Conservation (phyloP, 805 yeast genomes). For the Candida wancherniae region DNA sequence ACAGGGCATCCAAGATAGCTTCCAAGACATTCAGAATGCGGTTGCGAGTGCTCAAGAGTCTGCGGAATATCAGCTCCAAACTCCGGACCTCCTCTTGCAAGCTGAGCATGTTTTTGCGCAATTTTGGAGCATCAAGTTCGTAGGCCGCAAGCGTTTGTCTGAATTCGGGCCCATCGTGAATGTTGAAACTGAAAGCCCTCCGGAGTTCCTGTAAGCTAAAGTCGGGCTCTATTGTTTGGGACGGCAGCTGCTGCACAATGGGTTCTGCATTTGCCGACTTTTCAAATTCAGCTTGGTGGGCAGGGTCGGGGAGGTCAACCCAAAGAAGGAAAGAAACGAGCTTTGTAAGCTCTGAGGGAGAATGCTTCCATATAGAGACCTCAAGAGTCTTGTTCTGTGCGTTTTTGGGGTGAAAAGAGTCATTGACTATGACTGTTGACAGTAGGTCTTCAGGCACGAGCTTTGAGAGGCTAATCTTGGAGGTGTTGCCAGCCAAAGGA, state of each 20-base stretch:
- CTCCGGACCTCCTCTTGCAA: constrained; percentile 30
- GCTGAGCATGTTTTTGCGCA: constrained; percentile 20
- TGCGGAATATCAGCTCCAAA: constrained; percentile 24
- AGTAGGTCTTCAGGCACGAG: constrained; percentile 23
- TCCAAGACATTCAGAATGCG: constrained; percentile 23
- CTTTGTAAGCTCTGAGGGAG: neutral
- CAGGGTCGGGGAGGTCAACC: too few relatives aligned
- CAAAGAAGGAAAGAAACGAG: constrained; percentile 4
- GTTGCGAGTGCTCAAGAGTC: constrained; percentile 16
- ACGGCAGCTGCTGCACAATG: too few relatives aligned
- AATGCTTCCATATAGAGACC: constrained; percentile 13
- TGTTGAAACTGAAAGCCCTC: constrained; percentile 28
- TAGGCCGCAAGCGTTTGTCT: constrained; percentile 28
- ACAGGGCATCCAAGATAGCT: constrained; percentile 20
- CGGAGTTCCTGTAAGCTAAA: constrained; percentile 15
- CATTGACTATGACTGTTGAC: constrained; percentile 13
- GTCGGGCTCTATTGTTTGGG: constrained; percentile 2
- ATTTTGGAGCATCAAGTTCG: constrained; percentile 27
- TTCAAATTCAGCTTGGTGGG: too few relatives aligned
- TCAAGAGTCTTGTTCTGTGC: constrained; percentile 2
- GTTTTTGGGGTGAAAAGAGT: constrained; percentile 6
- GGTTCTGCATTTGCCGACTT: too few relatives aligned
- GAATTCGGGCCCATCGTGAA: constrained; percentile 44
- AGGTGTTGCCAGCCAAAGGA: constrained; percentile 27
- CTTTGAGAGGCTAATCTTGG: constrained; percentile 25